These are phyloP conservation scores for Boletus subcaerulescens DNA, from an alignment of 768 basidiomycete species.

Conservation along the genomic window DNA sequence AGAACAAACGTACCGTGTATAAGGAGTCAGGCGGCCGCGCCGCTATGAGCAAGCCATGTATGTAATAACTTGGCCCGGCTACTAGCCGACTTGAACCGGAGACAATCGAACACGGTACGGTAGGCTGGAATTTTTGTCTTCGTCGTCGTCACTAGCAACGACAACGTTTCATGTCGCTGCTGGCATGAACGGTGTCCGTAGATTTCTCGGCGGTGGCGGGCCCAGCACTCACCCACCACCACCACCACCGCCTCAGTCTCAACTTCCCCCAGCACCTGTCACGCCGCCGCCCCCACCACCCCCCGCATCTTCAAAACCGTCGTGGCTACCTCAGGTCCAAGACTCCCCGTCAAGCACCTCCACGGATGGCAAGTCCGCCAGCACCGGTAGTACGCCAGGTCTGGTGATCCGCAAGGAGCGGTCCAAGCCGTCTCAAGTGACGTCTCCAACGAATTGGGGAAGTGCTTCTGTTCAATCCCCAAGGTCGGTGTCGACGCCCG, in stretches of 20 bases:
- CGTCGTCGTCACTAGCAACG: slow-evolving; percentile 2
- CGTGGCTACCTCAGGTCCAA: slow-evolving; percentile 45
- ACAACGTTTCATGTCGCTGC: slow-evolving; percentile 22
- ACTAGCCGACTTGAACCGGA: slow-evolving; percentile 2
- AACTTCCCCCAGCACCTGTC: no score
- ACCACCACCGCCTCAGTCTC: not conserved
- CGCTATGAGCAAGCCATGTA: no score
- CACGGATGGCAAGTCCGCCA: slow-evolving; percentile 20
- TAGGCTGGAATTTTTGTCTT: not conserved
- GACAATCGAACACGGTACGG: not conserved
- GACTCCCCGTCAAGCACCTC: slow-evolving; percentile 36
- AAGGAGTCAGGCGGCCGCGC: not conserved
- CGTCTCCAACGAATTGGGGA: slow-evolving; percentile 22
- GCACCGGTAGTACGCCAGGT: slow-evolving; percentile 24
- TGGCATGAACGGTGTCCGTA: slow-evolving; percentile 69
- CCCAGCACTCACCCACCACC: slow-evolving; percentile 32
- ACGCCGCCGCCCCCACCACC: slow-evolving; percentile 22
- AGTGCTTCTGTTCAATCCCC: slow-evolving; percentile 26
- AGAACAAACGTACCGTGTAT: slow-evolving; percentile 7
- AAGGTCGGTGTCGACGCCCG: slow-evolving; percentile 22
- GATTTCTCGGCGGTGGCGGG: slow-evolving; percentile 51
- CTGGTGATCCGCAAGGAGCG: slow-evolving; percentile 55
- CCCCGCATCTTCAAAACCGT: slow-evolving; percentile 34
- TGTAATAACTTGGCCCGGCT: not conserved
- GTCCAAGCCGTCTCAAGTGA: slow-evolving; percentile 28